Evolutionary conservation across 208 protist species (phyloP).

Genomic region (Leptomonas seymouri): DNA sequence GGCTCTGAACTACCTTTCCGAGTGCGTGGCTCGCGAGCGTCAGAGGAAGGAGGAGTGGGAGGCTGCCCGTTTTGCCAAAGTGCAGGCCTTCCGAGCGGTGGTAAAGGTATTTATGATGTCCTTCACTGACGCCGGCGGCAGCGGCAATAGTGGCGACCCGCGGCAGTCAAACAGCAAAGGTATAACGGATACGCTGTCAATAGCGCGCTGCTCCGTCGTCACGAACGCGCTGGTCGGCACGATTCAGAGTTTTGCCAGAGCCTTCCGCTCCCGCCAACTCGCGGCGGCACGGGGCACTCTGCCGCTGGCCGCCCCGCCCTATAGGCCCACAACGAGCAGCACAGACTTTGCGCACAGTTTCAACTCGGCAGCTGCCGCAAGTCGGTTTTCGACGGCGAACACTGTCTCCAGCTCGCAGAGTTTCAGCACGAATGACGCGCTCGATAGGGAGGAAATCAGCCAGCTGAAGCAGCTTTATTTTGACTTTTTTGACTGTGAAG

Average conservation of each 20-base stretch:
- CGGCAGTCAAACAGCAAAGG: constrained; percentile 4
- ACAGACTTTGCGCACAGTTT: constrained; percentile 17
- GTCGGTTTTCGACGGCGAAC: constrained; percentile 7
- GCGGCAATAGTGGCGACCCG: constrained; percentile 1
- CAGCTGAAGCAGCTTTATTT: constrained; percentile 88
- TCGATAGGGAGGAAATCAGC: constrained; percentile 67
- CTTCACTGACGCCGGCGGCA: constrained; percentile 24
- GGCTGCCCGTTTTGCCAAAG: constrained; percentile 47
- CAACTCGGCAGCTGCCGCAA: neutral
- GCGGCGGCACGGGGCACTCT: constrained; percentile 13
- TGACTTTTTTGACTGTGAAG: constrained; percentile 90
- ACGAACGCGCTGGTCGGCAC: constrained; percentile 68
- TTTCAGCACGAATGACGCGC: constrained; percentile 43
- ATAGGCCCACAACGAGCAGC: constrained; percentile 11
- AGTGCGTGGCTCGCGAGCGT: constrained; percentile 63
- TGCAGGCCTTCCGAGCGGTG: constrained; percentile 69
- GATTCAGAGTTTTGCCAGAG: constrained; percentile 73
- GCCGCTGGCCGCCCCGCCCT: neutral
- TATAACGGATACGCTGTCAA: constrained; percentile 41
- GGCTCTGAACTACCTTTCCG: constrained; percentile 55
- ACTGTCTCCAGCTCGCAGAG: constrained; percentile 10
- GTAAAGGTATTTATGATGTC: constrained; percentile 63
- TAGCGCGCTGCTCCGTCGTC: constrained; percentile 79
- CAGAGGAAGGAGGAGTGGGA: constrained; percentile 67
- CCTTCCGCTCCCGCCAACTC: constrained; percentile 44